A percentile compares a stretch with the other conserved stretches of the same genome.
Conservation (phyloP, 805 yeast genomes). For the Debaryomyces prosopidis region DNA sequence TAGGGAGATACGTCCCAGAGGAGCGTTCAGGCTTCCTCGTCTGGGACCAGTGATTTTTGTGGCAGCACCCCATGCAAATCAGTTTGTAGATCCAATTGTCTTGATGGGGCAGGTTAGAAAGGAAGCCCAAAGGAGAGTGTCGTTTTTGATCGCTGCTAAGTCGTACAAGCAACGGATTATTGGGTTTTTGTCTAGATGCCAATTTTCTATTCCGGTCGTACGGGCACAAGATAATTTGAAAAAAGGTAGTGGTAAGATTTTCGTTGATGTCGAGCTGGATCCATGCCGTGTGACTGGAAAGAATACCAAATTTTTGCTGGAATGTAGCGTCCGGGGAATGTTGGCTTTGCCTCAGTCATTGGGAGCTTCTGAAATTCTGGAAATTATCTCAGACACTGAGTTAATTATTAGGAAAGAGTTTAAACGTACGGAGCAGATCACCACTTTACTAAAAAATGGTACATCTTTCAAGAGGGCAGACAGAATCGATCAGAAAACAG, state of each 20-base stretch:
- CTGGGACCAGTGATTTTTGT: conserved; percentile 88
- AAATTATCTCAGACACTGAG: conserved; percentile 71
- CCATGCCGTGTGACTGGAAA: conserved; percentile 59
- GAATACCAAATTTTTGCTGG: conserved; percentile 64
- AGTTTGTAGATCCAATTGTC: conserved; percentile 80
- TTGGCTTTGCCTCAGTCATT: conserved; percentile 74
- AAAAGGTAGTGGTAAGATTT: conserved; percentile 66
- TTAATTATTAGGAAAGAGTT: conserved; percentile 70
- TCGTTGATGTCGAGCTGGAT: conserved; percentile 51
- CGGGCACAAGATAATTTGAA: conserved; percentile 86
- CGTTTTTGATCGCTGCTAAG: conserved; percentile 83
- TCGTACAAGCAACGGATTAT: conserved; percentile 67
- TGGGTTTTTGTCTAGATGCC: conserved; percentile 74
- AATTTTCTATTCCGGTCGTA: conserved; percentile 85
- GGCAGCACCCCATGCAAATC: conserved; percentile 97
- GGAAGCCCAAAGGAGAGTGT: conserved; percentile 65
- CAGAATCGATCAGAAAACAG: conserved; percentile 81
- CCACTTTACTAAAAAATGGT: conserved; percentile 48
- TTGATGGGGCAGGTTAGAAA: conserved; percentile 77
- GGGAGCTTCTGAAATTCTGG: conserved; percentile 72
- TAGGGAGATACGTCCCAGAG: conserved; percentile 85
- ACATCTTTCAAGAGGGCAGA: conserved; percentile 70
- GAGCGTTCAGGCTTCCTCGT: conserved; percentile 70
- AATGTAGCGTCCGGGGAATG: conserved; percentile 65
- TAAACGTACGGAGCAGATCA: conserved; percentile 47